Evolutionary conservation across 2,329 filamentous ascomycete species (phyloP).

Genomic region (Setomelanomma holmii): DNA sequence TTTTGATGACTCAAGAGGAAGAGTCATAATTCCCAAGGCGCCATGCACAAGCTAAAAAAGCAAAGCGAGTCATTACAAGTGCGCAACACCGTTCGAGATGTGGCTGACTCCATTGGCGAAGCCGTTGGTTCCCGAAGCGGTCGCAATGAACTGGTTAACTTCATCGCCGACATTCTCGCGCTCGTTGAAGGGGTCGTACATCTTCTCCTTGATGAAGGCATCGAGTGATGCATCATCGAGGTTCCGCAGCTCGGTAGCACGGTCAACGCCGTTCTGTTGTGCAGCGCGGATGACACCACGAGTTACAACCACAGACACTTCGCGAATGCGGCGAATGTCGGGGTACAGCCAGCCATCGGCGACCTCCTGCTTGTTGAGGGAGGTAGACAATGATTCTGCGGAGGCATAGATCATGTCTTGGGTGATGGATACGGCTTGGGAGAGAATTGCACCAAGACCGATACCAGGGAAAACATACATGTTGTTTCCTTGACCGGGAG

Average conservation of each 20-base stretch:
- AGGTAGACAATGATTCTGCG: constrained; percentile 78
- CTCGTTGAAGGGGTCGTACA: constrained; percentile 61
- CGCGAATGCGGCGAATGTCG: constrained; percentile 86
- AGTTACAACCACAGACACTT: constrained; percentile 85
- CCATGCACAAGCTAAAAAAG: constrained; percentile 18
- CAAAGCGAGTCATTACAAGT: constrained; percentile 38
- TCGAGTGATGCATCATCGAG: constrained; percentile 73
- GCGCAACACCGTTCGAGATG: constrained; percentile 38
- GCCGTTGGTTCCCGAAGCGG: constrained; percentile 28
- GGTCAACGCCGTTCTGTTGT: constrained; percentile 72
- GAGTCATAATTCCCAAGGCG: constrained; percentile 15
- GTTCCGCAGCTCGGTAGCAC: constrained; percentile 65
- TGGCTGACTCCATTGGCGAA: constrained; percentile 33
- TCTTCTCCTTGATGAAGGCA: constrained; percentile 65
- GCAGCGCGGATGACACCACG: constrained; percentile 93
- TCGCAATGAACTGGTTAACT: constrained; percentile 41
- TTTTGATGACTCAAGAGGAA: constrained; percentile 17
- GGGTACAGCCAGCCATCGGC: constrained; percentile 89
- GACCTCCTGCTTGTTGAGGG: constrained; percentile 81
- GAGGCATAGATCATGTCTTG: constrained; percentile 98
- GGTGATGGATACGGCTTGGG: constrained; percentile 85
- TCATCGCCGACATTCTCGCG: constrained; percentile 50
- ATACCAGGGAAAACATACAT: constrained; percentile 97
- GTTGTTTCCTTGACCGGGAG: constrained; percentile 71
- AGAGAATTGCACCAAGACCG: constrained; percentile 89